These are phyloP conservation scores for Microthlaspi erraticum DNA, from an alignment of 345 rosid species.

Conservation along the genomic window DNA sequence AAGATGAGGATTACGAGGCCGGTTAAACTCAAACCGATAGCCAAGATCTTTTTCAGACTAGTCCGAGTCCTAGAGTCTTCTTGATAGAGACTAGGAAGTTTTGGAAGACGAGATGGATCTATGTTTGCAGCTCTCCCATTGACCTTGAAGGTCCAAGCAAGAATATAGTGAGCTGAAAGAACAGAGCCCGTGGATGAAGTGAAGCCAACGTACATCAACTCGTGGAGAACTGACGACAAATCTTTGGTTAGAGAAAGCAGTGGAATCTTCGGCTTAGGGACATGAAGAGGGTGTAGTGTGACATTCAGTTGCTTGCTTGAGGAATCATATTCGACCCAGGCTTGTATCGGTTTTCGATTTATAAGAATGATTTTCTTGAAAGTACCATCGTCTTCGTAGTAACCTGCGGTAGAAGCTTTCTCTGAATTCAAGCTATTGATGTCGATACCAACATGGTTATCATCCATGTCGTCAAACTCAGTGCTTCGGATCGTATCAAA, in stretches of 20 bases:
- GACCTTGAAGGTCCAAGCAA: conserved; percentile 62
- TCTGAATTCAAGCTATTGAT: conserved; percentile 57
- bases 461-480: conserved; percentile 57
- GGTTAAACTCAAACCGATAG: conserved; percentile 33
- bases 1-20: conserved; percentile 21
- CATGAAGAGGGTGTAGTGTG: conserved; percentile 57
- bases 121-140: conserved; percentile 51
- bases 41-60: conserved; percentile 37
- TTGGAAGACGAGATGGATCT: conserved; percentile 53
- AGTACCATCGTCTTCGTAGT: conserved; percentile 46
- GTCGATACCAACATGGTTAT: conserved; percentile 51
- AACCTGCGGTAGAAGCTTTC: conserved; percentile 55
- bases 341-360: conserved; percentile 54
- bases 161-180: conserved; percentile 46
- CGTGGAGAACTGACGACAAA: conserved; percentile 46
- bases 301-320: conserved; percentile 51
- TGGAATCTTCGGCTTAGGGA: conserved; percentile 53
- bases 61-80: neutral
- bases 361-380: conserved; percentile 45
- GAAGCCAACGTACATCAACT: conserved; percentile 60
- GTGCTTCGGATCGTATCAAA: conserved; percentile 59
- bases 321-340: conserved; percentile 89
- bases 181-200: conserved; percentile 52
- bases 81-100: conserved; percentile 42
- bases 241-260: conserved; percentile 60